Percentiles rank a stretch among this genome's conserved stretches.
These are phyloP conservation scores for Telopea speciosissima DNA, from an alignment of 177 flowering plant species.

Conservation along the genomic window DNA sequence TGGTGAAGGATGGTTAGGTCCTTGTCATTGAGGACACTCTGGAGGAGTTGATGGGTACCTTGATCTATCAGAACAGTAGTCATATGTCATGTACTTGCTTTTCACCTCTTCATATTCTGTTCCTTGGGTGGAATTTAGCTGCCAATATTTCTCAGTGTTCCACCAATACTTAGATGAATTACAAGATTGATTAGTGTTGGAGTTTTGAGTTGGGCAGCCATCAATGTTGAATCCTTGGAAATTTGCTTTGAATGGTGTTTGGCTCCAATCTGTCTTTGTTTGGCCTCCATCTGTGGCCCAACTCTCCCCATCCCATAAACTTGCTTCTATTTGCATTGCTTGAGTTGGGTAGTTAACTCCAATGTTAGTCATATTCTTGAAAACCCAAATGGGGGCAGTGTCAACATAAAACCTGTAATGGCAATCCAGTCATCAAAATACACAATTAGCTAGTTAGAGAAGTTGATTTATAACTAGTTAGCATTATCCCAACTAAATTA, in stretches of 20 bases:
- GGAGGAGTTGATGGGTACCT: conserved; percentile 39
- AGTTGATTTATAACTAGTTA: no score
- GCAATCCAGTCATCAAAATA: neutral
- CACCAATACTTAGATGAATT: conserved; percentile 39
- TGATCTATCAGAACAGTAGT: conserved; percentile 45
- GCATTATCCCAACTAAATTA: no score
- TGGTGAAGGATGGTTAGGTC: neutral
- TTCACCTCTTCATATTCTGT: conserved; percentile 20
- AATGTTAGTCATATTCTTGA: conserved; percentile 34
- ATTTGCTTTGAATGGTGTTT: conserved; percentile 51
- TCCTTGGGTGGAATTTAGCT: conserved; percentile 19
- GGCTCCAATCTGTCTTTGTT: conserved; percentile 45
- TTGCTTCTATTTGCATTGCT: conserved; percentile 46
- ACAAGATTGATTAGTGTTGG: conserved; percentile 16
- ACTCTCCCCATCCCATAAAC: conserved; percentile 54
- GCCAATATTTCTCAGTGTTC: conserved; percentile 36
- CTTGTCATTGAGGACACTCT: conserved; percentile 36
- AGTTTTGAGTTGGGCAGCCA: conserved; percentile 31
- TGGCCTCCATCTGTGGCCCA: conserved; percentile 77
- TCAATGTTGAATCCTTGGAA: conserved; percentile 36
- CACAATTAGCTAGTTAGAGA: no score
- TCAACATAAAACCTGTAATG: conserved; percentile 62
- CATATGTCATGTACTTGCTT: conserved; percentile 41
- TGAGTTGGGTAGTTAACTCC: conserved; percentile 50
- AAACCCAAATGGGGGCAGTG: conserved; percentile 53